Evolutionary conservation across 805 yeast genomes (phyloP), one percentile per base, ranked within the genome.

Genomic region (Starmerella lactis-condensi): DNA sequence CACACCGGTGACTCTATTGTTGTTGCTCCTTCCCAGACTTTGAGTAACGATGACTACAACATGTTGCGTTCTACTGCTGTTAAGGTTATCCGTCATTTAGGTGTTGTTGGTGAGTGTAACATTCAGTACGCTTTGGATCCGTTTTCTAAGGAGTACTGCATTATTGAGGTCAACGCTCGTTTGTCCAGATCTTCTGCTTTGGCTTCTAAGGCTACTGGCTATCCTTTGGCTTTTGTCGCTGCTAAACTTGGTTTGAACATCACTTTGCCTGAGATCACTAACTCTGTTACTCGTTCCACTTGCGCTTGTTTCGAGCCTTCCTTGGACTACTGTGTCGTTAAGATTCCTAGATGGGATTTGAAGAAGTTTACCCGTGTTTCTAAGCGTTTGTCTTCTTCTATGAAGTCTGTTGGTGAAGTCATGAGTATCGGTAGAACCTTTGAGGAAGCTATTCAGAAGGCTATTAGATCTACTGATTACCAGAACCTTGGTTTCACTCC

Each of bases 1-100:
- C 98, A 85, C 54, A 85, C 98, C 37, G 98, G 98, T 67, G 98
- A 85, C 57, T 89, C 96, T 33, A 89, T 85, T 50, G 98, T 85
- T 35, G 93, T 85, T 50, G 98, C 98, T 33, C 98, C 98, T 30
- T 83, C 95, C 26, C 98, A 85, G 63, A 85, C 98, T 26, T 62
- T 85, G 42, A 76, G 93, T 13, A 96, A 85, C 53, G 94, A 79
- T 54, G 98, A 85, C 51, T 85, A 83, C 62, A 79, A 85, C 61
- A 89, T 89, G 96, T 67, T 85, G 53, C 73, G 98, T 62, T 76
- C 95, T 31, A 81, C 98, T 28, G 98, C 98, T 28, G 89, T 89
- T 45, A 89, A 85, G 42, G 93, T 85, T 41, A 89, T 85, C 46
- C 74, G 96, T 58, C 98, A 85, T 53, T 65, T 85, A 49, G 96